Evolutionary conservation across 1,284 basidiomycete species (phyloP).

Genomic region (Sporisorium exsertum): DNA sequence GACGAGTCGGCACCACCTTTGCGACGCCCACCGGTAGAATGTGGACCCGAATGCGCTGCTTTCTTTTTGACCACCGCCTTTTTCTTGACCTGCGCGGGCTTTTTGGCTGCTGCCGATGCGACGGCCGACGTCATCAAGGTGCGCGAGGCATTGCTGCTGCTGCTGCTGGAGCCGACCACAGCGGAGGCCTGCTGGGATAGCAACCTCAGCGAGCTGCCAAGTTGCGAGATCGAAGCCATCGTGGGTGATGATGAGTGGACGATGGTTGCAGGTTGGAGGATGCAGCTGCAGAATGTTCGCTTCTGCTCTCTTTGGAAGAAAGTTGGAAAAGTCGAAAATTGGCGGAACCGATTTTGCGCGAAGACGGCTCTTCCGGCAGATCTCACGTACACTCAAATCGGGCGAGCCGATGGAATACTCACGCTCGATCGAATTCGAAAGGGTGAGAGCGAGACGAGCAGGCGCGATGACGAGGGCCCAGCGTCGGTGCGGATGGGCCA

Average conservation of each 20-base stretch:
- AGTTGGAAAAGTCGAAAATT: slow-evolving; percentile 31
- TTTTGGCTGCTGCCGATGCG: slow-evolving; percentile 44
- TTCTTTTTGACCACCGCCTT: slow-evolving; percentile 61
- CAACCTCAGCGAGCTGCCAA: slow-evolving; percentile 28
- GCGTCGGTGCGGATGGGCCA: slow-evolving; percentile 22
- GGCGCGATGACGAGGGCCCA: slow-evolving; percentile 23
- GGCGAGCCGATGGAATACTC: neutral
- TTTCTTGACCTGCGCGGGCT: slow-evolving; percentile 56
- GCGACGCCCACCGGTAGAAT: slow-evolving; percentile 54
- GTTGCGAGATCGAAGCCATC: slow-evolving; percentile 27
- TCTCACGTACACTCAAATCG: neutral
- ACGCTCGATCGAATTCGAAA: neutral
- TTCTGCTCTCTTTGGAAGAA: neutral
- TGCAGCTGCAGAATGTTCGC: neutral
- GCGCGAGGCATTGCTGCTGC: slow-evolving; percentile 14
- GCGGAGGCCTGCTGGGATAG: slow-evolving; percentile 14
- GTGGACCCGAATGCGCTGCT: slow-evolving; percentile 37
- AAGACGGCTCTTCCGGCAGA: neutral
- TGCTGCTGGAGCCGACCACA: slow-evolving; percentile 6
- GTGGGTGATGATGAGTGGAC: slow-evolving; percentile 1
- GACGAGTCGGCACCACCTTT: slow-evolving; percentile 59
- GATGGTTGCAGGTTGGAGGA: neutral
- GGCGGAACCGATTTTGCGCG: slow-evolving; percentile 30
- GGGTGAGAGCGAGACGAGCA: neutral
- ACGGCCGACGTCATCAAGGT: slow-evolving; percentile 27